Percentiles rank a stretch among this genome's conserved stretches.
These are phyloP conservation scores for Fusarium sp. DNA, from an alignment of 2,329 filamentous ascomycete genomes.

Conservation along the genomic window DNA sequence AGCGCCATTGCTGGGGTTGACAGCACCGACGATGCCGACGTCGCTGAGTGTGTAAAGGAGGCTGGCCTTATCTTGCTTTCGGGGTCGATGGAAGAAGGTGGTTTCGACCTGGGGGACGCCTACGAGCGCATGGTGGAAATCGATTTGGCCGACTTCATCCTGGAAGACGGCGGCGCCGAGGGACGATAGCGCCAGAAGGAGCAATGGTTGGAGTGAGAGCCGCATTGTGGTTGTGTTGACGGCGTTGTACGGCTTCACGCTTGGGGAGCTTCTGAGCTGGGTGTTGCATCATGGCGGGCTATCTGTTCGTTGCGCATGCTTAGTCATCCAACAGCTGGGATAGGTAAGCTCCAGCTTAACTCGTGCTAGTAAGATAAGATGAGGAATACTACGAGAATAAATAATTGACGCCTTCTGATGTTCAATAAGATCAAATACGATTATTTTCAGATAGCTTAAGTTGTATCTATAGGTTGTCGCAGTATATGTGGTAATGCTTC, in stretches of 20 bases:
- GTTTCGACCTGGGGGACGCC: slow-evolving; percentile 83
- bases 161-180: slow-evolving; percentile 76
- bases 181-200: slow-evolving; percentile 55
- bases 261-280: slow-evolving; percentile 39
- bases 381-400: neutral
- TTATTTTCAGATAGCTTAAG: too few species aligned
- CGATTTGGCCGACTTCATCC: slow-evolving; percentile 91
- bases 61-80: slow-evolving; percentile 83
- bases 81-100: slow-evolving; percentile 94
- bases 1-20: slow-evolving; percentile 87
- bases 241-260: slow-evolving; percentile 42
- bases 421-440: too few species aligned
- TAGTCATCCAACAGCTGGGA: slow-evolving; percentile 38
- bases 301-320: slow-evolving; percentile 44
- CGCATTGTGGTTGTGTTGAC: slow-evolving; percentile 48
- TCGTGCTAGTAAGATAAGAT: neutral
- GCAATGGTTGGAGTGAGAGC: slow-evolving; percentile 50
- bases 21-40: slow-evolving; percentile 82
- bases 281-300: slow-evolving; percentile 41
- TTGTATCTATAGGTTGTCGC: too few species aligned
- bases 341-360: neutral
- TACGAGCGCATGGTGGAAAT: slow-evolving; percentile 92
- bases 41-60: slow-evolving; percentile 93
- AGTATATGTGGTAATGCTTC: too few species aligned
- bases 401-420: neutral